These are phyloP conservation scores for Trichoderma harzianum DNA, from an alignment of 2,329 filamentous ascomycete species.

Conservation along the genomic window DNA sequence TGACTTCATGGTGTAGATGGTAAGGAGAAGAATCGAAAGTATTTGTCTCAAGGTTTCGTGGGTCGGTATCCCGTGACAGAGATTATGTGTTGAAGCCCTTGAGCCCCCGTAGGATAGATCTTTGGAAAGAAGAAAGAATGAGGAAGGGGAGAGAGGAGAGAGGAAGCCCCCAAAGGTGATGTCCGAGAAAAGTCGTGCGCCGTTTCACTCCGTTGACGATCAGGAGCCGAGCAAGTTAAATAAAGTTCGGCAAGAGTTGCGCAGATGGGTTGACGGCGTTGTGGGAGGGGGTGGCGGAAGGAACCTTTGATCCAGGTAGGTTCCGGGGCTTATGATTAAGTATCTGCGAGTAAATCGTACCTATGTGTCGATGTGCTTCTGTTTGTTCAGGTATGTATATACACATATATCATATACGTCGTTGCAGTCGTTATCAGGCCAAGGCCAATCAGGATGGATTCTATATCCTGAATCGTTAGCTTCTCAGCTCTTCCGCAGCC, in stretches of 20 bases:
- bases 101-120: not conserved
- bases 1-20: slow-evolving; percentile 10
- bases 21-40: not conserved
- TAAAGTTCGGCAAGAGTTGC: not conserved
- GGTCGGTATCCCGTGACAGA: not conserved
- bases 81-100: not conserved
- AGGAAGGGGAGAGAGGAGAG: not conserved
- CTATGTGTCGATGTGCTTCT: not conserved
- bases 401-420: not conserved
- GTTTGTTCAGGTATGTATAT: not conserved
- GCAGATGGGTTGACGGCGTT: not conserved
- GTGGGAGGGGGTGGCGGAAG: not conserved
- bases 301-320: not conserved
- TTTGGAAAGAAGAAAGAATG: not conserved
- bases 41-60: not conserved
- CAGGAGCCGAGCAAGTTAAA: not conserved
- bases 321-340: not conserved
- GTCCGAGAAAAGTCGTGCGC: not conserved
- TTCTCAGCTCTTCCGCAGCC: not conserved
- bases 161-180: not conserved
- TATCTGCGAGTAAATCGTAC: not conserved
- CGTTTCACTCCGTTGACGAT: not conserved
- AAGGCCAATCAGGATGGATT: not conserved
- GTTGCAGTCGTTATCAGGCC: not conserved
- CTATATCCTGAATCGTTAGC: not conserved